These are phyloP conservation scores for Yamadazyma diddensiae DNA, from an alignment of 1,139 yeast genomes.

Conservation along the genomic window DNA sequence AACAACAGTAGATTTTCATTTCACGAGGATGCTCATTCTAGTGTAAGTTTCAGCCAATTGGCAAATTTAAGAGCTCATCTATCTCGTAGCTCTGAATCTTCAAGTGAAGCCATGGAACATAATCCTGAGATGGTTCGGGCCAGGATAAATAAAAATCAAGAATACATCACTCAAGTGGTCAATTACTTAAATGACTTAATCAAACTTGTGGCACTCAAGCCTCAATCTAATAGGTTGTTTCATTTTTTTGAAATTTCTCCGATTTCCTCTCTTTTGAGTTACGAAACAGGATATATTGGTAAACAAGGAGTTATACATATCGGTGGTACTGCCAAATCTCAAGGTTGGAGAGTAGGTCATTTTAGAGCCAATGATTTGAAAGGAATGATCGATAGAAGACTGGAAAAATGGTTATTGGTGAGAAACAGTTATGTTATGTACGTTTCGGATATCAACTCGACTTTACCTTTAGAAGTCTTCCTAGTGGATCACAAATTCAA, in stretches of 20 bases:
- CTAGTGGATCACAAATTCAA: constrained; percentile 72
- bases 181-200: constrained; percentile 64
- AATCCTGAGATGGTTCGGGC: constrained; percentile 30
- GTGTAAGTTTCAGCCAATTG: constrained; percentile 15
- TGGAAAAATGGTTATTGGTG: constrained; percentile 87
- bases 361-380: constrained; percentile 74
- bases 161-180: constrained; percentile 46
- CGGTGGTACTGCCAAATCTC: constrained; percentile 78
- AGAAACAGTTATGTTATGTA: constrained; percentile 82
- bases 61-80: constrained; percentile 31
- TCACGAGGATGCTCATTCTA: constrained; percentile 6
- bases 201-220: constrained; percentile 58
- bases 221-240: constrained; percentile 79
- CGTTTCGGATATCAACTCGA: constrained; percentile 81
- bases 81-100: constrained; percentile 25
- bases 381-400: constrained; percentile 85
- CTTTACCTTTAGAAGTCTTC: constrained; percentile 89
- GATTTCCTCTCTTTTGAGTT: constrained; percentile 75
- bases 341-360: constrained; percentile 96
- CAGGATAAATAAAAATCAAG: constrained; percentile 30
- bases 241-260: constrained; percentile 90
- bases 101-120: constrained; percentile 20
- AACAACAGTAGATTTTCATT: neutral
- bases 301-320: constrained; percentile 85
- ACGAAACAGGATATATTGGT: constrained; percentile 79